Base-by-base conservation (phyloP, 2,329 filamentous ascomycete genomes). In the Fusarium lateritium region DNA sequence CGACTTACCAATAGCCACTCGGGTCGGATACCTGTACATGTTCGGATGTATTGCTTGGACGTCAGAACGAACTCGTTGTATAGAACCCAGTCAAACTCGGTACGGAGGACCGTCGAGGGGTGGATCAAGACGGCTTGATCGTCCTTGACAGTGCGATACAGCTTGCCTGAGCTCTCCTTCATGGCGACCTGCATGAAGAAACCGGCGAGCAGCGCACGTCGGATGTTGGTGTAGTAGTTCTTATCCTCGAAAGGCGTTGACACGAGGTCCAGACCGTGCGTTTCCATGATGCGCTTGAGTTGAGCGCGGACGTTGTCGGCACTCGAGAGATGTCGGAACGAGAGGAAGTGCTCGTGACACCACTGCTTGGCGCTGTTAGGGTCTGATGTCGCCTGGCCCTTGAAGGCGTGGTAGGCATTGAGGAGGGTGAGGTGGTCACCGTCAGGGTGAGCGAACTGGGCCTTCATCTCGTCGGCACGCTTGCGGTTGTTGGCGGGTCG, bases 171-270 rank as follows among this genome's bases (percentile, higher is more conserved):
- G 52, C 88, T 89, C 76, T 98, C 94, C 78, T 92, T 94, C 89
- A 97, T 98, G 62, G 96, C 97, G 22, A 98, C 93, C 79, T 99
- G 96, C 96, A 99, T 99, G 86, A 99, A 99, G 86, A 99, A 99
- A 34, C 97, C 96, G 1, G 94, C 88, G 14, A 98, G 91, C 15
- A 99, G 87, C 10, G 96, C 95, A 38, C 94, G 91, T 44, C 95
- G 92, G 75, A 99, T 99, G 80, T 99, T 99, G 79, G 90, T 94
- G 82, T 98, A 99, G 84, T 99, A 99, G 77, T 97, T 93, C 85
- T 97, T 97, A 83, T 98, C 91, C 75, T 94, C 92, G 77, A 97
- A 98, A 0, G 92, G 88, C 1, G 95, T 98, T 53, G 92, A 96
- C 56, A 98, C 79, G 51, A 99, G 89, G 65, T 97, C 92, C 11